phyloP scores from a whole-genome alignment of 768 basidiomycete species.

The Phlebiopsis gigantea region DNA sequence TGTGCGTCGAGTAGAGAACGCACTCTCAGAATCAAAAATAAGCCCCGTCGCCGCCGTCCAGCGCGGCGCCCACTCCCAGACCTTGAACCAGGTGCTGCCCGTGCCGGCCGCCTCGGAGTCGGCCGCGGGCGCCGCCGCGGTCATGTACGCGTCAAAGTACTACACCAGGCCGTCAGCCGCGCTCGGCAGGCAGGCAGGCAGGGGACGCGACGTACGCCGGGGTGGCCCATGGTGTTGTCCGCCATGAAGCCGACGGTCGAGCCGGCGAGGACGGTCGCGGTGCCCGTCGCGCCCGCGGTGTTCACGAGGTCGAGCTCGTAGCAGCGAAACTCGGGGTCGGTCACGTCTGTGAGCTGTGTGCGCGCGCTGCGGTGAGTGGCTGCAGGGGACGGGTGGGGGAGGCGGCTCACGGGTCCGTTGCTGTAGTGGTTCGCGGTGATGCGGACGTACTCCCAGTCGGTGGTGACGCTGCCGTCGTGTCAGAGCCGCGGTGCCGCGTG shows the following conservation, averaged over 20 bases:
- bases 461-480: neutral
- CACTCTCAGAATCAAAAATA: slow-evolving; percentile 23
- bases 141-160: slow-evolving; percentile 28
- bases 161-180: neutral
- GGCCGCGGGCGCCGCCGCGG: slow-evolving; percentile 19
- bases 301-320: slow-evolving; percentile 23
- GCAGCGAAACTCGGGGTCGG: slow-evolving; percentile 25
- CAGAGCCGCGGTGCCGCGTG: neutral
- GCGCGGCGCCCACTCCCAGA: slow-evolving; percentile 30
- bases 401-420: slow-evolving; percentile 21
- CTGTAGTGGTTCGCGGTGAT: slow-evolving; percentile 25
- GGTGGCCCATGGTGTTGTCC: slow-evolving; percentile 20
- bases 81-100: slow-evolving; percentile 39
- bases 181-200: too few relatives aligned
- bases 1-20: neutral
- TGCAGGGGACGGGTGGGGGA: neutral
- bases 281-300: slow-evolving; percentile 19
- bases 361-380: too few relatives aligned
- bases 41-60: slow-evolving; percentile 19
- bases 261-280: slow-evolving; percentile 23
- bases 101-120: slow-evolving; percentile 30
- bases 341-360: slow-evolving; percentile 24
- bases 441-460: slow-evolving; percentile 27
- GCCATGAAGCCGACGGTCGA: slow-evolving; percentile 22
- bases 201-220: slow-evolving; percentile 18